Evolutionary conservation across 306 rosid genomes (phyloP).

Genomic region (Pyrus bretschneideri): DNA sequence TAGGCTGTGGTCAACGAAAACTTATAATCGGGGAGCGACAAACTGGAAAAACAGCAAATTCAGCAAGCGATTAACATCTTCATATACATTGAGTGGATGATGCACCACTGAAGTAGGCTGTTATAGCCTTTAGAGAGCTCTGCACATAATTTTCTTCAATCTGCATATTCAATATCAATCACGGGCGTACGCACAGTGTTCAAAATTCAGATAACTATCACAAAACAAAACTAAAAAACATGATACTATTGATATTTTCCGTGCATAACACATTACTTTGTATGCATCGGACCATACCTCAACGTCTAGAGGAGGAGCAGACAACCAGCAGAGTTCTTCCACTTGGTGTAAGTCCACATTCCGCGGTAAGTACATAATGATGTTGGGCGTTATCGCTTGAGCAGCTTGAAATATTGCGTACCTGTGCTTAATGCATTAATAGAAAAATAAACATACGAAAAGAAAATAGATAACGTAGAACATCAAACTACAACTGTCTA

Average conservation of each 20-base stretch:
- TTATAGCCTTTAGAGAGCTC: slow-evolving; percentile 20
- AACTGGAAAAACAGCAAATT: not conserved
- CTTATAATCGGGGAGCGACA: no score
- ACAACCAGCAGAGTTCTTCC: slow-evolving; percentile 29
- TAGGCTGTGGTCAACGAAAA: no score
- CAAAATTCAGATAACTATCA: not conserved
- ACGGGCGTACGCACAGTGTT: not conserved
- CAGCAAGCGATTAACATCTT: not conserved
- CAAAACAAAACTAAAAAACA: not conserved
- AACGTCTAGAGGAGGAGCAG: slow-evolving; percentile 30
- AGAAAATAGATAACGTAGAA: not conserved
- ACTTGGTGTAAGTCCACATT: slow-evolving; percentile 27
- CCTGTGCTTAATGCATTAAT: not conserved
- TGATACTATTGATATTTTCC: not conserved
- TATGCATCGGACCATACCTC: slow-evolving; percentile 15
- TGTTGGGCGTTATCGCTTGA: slow-evolving; percentile 26
- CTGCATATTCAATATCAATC: slow-evolving; percentile 11
- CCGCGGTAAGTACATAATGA: slow-evolving; percentile 31
- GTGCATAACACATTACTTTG: not conserved
- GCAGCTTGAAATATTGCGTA: slow-evolving; percentile 29
- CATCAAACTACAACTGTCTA: no score
- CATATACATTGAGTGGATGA: not conserved
- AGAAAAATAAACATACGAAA: not conserved
- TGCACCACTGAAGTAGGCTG: slow-evolving; percentile 23
- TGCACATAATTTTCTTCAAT: slow-evolving; percentile 24